These are phyloP conservation scores for Russula emetica DNA, from an alignment of 768 basidiomycete species.

Conservation along the genomic window DNA sequence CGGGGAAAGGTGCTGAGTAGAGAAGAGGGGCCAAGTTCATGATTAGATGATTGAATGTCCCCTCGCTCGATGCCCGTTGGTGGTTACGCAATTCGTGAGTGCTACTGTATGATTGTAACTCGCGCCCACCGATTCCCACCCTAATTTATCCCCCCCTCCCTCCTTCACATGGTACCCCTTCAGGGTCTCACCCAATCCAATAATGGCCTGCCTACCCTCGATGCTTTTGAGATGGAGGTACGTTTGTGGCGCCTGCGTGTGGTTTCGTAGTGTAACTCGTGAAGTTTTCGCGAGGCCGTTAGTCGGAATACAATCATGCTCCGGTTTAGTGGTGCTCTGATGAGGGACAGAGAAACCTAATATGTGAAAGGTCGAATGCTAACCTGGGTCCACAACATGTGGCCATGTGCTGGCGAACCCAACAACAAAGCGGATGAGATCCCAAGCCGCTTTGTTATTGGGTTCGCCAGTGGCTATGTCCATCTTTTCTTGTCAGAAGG, in stretches of 20 bases:
- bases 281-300: not conserved
- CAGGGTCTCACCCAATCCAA: not conserved
- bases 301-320: not conserved
- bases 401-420: not conserved
- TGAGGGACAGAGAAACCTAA: not conserved
- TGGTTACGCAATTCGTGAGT: not conserved
- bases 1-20: slow-evolving; percentile 23
- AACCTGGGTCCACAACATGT: not conserved
- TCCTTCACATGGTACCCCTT: not conserved
- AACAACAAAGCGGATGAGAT: too few relatives aligned
- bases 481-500: too few relatives aligned
- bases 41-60: not conserved
- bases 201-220: not conserved
- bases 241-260: not conserved
- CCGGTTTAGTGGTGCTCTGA: not conserved
- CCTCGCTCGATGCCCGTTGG: not conserved
- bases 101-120: not conserved
- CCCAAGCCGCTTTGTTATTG: too few relatives aligned
- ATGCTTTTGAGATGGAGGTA: not conserved
- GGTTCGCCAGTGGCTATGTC: too few relatives aligned
- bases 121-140: not conserved
- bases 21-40: slow-evolving; percentile 1
- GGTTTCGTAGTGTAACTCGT: not conserved
- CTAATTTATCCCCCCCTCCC: not conserved
- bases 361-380: not conserved